Evolutionary conservation across 805 yeast genomes (phyloP), one percentile per base, ranked within the genome.

Genomic region (Wickerhamomyces strasburgensis): DNA sequence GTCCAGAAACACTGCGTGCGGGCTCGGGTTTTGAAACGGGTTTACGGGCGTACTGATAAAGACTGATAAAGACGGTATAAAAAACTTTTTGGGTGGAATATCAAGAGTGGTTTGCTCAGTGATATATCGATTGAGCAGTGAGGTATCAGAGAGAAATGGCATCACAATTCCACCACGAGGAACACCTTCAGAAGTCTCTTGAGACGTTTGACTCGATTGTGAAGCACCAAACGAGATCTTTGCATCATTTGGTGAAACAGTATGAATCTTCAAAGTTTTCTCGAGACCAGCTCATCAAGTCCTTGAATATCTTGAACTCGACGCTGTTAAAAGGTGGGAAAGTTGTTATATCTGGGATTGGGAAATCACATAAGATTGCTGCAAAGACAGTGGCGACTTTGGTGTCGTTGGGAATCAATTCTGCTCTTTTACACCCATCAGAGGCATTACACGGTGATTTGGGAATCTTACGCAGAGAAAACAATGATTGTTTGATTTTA

Each of bases 391-490:
- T 76, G 36, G 95, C 96, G 8, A 87, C 95, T 5, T 64, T 87
- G 58, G 84, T 82, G 53, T 85, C 95, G 0, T 65, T 88, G 40
- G 79, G 88, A 21, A 70, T 87, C 35, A 78, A 75, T 35, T 68
- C 95, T 0, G 73, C 77, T 0, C 48, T 72, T 1, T 61, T 87
- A 37, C 96, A 87, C 54, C 95, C 96, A 0, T 64, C 84, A 4
- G 96, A 87, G 43, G 96, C 96, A 0, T 63, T 88, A 14, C 96
- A 87, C 56, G 96, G 96, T 5, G 96, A 87, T 57, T 68, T 87
- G 48, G 96, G 96, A 2, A 60, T 80, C 27, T 61, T 88, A 7
- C 60, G 73, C 34, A 74, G 71, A 18, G 70, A 69, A 14, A 62
- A 69, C 17, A 70, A 70, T 40, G 85, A 82, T 45, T 63, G 74